Base-by-base conservation (phyloP, 2,329 filamentous ascomycete species). In the Pyrenochaeta sp. region DNA sequence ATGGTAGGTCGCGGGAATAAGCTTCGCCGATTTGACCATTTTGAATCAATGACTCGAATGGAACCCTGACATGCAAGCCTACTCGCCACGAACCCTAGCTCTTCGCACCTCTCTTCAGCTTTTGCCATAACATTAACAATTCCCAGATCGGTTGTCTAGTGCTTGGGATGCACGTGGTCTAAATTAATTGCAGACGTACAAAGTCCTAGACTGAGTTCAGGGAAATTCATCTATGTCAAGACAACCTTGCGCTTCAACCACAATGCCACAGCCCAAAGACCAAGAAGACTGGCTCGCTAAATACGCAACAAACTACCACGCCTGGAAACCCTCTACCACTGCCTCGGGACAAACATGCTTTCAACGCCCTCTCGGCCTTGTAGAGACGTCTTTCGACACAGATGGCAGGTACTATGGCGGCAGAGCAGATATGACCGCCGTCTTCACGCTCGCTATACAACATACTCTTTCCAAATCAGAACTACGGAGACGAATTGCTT, bases 391-490 rank as follows among this genome's bases (percentile, higher is more conserved):
- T 10, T 83, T 83, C 67, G 80, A 83, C 56, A 64, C 66, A 0
- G 81, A 83, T 65, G 81, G 81, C 2, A 61, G 70, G 5, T 74
- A 79, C 47, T 80, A 72, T 50, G 79, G 80, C 54, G 81, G 81
- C 5, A 71, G 80, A 51, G 81, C 81, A 22, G 81, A 83, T 52
- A 75, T 82, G 58, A 80, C 76, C 15, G 69, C 71, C 2, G 65
- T 75, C 2, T 66, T 82, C 9, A 75, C 74, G 1, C 52, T 81
- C 15, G 73, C 77, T 12, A 63, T 79, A 30, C 62, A 65, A n/a
- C 74, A 76, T 37, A 61, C 40, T 0, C 65, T 81, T 5, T 58
- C 58, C 1, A 58, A 58, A n/a, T 55, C 66, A 8, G 67, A 72
- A 2, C 66, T 81, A 2, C 72, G 76, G 4, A 54, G 69, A 46